These are phyloP conservation scores for Cyclostephanos tholiformis DNA, from an alignment of 108 stramenopile species.

Conservation along the genomic window DNA sequence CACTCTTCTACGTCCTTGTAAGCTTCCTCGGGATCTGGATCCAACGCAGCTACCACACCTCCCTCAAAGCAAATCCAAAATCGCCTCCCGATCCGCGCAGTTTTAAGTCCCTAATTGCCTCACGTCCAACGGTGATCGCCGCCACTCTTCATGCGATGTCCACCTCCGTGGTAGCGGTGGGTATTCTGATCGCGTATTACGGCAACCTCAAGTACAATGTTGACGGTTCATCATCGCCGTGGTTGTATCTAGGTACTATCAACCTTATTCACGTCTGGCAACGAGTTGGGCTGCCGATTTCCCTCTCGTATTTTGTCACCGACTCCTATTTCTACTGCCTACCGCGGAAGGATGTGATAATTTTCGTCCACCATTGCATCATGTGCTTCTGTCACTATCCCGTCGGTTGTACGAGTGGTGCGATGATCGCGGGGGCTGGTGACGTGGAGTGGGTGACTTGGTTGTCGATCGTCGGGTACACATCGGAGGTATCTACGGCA, in stretches of 20 bases:
- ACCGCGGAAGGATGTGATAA: constrained; percentile 32
- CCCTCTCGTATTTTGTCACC: constrained; percentile 42
- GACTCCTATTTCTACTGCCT: constrained; percentile 48
- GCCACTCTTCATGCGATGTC: constrained; percentile 41
- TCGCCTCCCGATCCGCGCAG: constrained; percentile 34
- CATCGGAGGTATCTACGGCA: constrained; percentile 47
- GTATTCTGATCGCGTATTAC: constrained; percentile 23
- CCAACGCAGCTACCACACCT: constrained; percentile 23
- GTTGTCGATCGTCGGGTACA: constrained; percentile 47
- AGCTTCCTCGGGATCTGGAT: constrained; percentile 23
- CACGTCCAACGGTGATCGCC: constrained; percentile 47
- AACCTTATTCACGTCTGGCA: constrained; percentile 42
- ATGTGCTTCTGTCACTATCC: constrained; percentile 53
- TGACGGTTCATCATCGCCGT: constrained; percentile 14
- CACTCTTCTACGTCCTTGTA: constrained; percentile 20
- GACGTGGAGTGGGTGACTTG: constrained; percentile 39
- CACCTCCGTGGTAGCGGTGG: constrained; percentile 33
- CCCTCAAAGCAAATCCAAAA: constrained; percentile 14
- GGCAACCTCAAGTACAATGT: background rate
- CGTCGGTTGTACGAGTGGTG: constrained; percentile 28
- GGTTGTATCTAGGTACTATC: constrained; percentile 25
- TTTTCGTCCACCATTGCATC: constrained; percentile 47
- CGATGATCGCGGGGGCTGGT: constrained; percentile 26
- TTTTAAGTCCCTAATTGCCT: constrained; percentile 34
- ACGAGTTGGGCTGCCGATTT: constrained; percentile 44